These are phyloP conservation scores for Neocallimastix lanati DNA, from an alignment of 192 early-diverging fungal genomes.

Conservation along the genomic window DNA sequence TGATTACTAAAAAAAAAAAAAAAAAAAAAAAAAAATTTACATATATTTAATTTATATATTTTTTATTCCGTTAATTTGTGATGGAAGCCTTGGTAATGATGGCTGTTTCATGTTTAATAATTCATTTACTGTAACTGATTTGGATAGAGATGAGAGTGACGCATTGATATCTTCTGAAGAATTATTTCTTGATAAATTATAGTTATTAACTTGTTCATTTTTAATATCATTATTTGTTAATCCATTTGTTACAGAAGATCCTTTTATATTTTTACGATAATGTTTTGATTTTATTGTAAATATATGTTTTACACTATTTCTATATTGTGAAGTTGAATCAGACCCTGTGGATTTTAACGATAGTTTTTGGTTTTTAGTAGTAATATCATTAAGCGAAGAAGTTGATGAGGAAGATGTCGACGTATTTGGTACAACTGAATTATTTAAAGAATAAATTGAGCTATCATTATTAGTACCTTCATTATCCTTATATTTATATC, in stretches of 20 bases:
- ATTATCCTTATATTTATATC: not conserved
- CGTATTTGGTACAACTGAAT: not conserved
- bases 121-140: not conserved
- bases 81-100: not conserved
- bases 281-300: not conserved
- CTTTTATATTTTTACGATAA: not conserved
- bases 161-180: too few relatives aligned
- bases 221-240: too few relatives aligned
- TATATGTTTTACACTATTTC: not conserved
- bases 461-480: not conserved
- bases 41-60: too few relatives aligned
- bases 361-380: not conserved
- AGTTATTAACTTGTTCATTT: too few relatives aligned
- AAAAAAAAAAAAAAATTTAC: too few relatives aligned
- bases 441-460: not conserved
- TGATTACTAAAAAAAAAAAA: too few relatives aligned
- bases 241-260: too few relatives aligned
- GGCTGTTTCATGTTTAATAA: not conserved
- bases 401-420: not conserved
- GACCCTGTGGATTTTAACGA: not conserved
- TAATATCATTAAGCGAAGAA: not conserved
- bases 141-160: not conserved
- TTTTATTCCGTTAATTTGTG: too few relatives aligned
- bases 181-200: too few relatives aligned
- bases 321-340: not conserved